phyloP scores from a whole-genome alignment of 1,284 basidiomycete genomes.

The Cutaneotrichosporon sp. region DNA sequence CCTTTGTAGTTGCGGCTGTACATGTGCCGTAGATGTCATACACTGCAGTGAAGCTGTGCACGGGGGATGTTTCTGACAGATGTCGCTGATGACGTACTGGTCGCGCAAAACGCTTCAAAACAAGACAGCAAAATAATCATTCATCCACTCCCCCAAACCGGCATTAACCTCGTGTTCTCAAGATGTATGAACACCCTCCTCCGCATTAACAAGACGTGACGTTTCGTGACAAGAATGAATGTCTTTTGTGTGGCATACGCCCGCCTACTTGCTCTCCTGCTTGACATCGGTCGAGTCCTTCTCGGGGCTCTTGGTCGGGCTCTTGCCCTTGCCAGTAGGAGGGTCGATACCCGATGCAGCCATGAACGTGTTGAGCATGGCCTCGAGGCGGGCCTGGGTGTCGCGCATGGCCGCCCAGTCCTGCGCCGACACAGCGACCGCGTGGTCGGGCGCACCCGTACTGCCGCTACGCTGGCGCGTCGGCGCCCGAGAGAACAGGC shows the following conservation, averaged over 20 bases:
- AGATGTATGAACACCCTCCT: neutral
- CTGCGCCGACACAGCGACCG: constrained; percentile 13
- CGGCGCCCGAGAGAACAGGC: constrained; percentile 9
- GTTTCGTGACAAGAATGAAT: neutral
- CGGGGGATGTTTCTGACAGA: neutral
- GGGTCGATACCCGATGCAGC: constrained; percentile 20
- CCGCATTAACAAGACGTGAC: constrained; percentile 1
- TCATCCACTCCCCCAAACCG: neutral
- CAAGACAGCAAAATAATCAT: neutral
- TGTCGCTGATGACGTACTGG: no score
- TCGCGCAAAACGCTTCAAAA: no score
- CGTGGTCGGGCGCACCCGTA: no score
- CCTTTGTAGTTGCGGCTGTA: neutral
- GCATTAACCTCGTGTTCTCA: neutral
- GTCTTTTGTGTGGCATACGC: neutral
- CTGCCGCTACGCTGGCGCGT: neutral
- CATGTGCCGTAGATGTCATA: neutral
- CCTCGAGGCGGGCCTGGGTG: constrained; percentile 43
- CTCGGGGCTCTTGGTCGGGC: neutral
- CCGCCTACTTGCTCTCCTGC: neutral
- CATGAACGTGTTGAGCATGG: constrained; percentile 37
- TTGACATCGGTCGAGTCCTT: neutral
- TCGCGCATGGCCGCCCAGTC: constrained; percentile 40
- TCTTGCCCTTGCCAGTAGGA: neutral
- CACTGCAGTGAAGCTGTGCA: neutral